Evolutionary conservation across 1,284 basidiomycete species (phyloP).

Genomic region (Dichomitus squalens): DNA sequence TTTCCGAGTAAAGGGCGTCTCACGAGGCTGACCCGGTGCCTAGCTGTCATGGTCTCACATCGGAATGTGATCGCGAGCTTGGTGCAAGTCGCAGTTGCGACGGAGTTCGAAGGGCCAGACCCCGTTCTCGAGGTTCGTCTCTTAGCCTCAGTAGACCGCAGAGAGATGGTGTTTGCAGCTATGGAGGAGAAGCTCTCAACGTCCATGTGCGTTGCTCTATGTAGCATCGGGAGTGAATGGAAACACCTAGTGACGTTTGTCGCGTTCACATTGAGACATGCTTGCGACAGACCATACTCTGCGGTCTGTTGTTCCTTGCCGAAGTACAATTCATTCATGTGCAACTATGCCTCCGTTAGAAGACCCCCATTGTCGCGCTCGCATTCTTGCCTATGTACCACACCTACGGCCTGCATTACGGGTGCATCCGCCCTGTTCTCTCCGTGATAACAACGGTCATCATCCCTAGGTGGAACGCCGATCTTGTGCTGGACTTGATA

Average conservation of each 20-base stretch:
- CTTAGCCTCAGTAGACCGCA: too few species aligned
- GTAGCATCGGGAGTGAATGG: too few species aligned
- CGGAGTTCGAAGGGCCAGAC: conserved; percentile 20
- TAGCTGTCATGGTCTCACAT: conserved; percentile 78
- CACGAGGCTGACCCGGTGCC: not conserved
- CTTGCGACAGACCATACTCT: not conserved
- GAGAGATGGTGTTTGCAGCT: too few species aligned
- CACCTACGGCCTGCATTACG: conserved; percentile 60
- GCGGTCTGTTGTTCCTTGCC: not conserved
- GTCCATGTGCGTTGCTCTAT: not conserved
- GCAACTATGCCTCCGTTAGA: not conserved
- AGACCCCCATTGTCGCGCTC: conserved; percentile 43
- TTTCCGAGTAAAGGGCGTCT: not conserved
- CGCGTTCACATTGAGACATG: not conserved
- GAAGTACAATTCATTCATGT: not conserved
- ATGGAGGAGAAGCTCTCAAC: too few species aligned
- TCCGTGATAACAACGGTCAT: conserved; percentile 49
- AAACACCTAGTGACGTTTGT: too few species aligned
- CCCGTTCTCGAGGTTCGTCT: conserved; percentile 11
- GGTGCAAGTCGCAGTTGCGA: conserved; percentile 41
- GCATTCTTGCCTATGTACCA: conserved; percentile 73
- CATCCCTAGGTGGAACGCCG: conserved; percentile 61
- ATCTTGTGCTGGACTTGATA: conserved; percentile 44
- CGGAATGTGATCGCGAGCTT: conserved; percentile 62
- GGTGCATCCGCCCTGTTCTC: conserved; percentile 49